phyloP scores from a whole-genome alignment of 352 stramenopile species.

The Paralagenidium karlingii region DNA sequence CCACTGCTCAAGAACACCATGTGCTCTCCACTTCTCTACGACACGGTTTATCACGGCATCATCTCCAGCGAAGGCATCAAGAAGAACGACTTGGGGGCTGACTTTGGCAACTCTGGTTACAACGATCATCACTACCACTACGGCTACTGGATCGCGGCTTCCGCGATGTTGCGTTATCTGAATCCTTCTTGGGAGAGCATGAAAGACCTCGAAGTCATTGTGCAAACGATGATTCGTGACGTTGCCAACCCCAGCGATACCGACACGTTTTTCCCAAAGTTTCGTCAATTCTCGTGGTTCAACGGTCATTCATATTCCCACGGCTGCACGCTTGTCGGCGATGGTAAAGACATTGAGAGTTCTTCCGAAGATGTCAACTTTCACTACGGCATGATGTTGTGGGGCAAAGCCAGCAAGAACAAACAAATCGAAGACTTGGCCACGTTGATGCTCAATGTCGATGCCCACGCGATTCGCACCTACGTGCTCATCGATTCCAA shows the following conservation, averaged over 20 bases:
- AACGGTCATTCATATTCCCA: conserved; percentile 65
- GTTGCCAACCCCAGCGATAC: conserved; percentile 44
- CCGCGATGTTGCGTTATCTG: conserved; percentile 46
- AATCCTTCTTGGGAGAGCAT: conserved; percentile 47
- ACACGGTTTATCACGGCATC: conserved; percentile 55
- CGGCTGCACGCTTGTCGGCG: conserved; percentile 32
- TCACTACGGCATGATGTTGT: conserved; percentile 69
- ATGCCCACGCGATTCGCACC: conserved; percentile 40
- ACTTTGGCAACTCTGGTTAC: conserved; percentile 71
- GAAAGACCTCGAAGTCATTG: conserved; percentile 35
- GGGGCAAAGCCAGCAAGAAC: conserved; percentile 38
- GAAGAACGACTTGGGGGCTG: conserved; percentile 29
- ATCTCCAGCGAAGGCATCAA: conserved; percentile 30
- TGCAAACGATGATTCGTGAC: conserved; percentile 55
- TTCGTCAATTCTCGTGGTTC: conserved; percentile 70
- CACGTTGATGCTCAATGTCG: conserved; percentile 60
- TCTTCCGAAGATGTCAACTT: conserved; percentile 77
- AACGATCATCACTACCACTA: conserved; percentile 82
- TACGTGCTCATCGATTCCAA: conserved; percentile 53
- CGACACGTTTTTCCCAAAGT: conserved; percentile 43
- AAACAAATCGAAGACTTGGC: conserved; percentile 46
- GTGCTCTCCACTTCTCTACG: conserved; percentile 35
- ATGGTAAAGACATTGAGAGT: conserved; percentile 66
- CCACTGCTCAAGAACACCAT: conserved; percentile 47
- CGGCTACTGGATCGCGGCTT: conserved; percentile 54